Conservation (phyloP, 1,284 basidiomycete genomes). For the Gomphus sp. region DNA sequence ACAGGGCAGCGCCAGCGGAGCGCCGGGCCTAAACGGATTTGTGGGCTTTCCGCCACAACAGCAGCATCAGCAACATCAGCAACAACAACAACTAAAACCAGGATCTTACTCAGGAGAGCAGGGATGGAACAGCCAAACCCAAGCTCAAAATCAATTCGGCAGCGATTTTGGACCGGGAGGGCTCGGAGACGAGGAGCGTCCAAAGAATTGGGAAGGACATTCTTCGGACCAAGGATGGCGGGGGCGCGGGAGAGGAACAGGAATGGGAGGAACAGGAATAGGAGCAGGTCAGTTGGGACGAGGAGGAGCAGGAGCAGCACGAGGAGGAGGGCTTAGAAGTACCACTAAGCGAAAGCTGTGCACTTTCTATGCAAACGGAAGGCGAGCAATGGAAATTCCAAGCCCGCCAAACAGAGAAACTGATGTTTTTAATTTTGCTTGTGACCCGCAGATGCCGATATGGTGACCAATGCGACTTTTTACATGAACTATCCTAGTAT, state of each 20-base stretch:
- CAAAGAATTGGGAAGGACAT: slow-evolving; percentile 14
- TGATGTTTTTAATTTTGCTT: slow-evolving; percentile 9
- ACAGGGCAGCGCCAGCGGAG: not conserved
- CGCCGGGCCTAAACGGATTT: slow-evolving; percentile 1
- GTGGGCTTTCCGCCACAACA: not conserved
- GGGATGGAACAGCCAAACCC: slow-evolving; percentile 13
- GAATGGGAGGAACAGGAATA: too few relatives aligned
- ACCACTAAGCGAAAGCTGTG: slow-evolving; percentile 71
- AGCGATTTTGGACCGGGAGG: slow-evolving; percentile 27
- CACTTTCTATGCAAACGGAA: slow-evolving; percentile 81
- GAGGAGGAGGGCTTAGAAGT: slow-evolving; percentile 45
- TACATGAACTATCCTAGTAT: slow-evolving; percentile 37
- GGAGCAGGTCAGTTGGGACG: slow-evolving; percentile 23
- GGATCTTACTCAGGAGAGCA: not conserved
- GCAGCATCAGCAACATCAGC: not conserved
- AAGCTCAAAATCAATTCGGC: slow-evolving; percentile 12
- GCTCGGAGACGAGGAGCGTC: slow-evolving; percentile 28
- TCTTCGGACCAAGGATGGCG: slow-evolving; percentile 17
- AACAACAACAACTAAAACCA: too few relatives aligned
- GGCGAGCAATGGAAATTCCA: slow-evolving; percentile 57
- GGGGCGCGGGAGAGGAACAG: slow-evolving; percentile 21
- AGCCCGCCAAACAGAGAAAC: slow-evolving; percentile 14
- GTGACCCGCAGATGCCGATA: slow-evolving; percentile 63
- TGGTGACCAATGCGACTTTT: slow-evolving; percentile 76
- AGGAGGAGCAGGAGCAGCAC: slow-evolving; percentile 27